A percentile compares a stretch with the other conserved stretches of the same genome.
Conservation (phyloP, 345 rosid species). For the Moricandia moricandioides region DNA sequence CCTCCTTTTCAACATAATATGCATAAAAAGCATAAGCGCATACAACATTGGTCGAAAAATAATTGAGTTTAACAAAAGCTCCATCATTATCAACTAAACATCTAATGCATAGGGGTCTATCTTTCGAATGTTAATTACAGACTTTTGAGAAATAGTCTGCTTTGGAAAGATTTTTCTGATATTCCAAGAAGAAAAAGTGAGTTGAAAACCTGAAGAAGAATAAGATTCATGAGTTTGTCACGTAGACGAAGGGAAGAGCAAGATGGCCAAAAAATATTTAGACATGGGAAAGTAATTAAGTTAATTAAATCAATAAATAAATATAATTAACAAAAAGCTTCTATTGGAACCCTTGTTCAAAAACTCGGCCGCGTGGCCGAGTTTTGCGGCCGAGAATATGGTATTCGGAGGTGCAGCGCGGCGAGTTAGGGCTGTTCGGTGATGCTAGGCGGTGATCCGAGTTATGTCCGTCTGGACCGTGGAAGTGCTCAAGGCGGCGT, state of each 20-base stretch:
- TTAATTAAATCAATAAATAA: neutral
- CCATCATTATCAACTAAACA: neutral
- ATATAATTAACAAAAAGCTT: neutral
- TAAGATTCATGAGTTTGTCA: slow-evolving; percentile 34
- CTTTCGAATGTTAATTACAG: neutral
- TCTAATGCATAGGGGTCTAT: neutral
- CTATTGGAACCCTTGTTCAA: slow-evolving; percentile 19
- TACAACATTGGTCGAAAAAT: neutral
- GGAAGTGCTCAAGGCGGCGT: no score
- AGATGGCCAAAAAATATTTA: slow-evolving; percentile 30
- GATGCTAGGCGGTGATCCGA: no score
- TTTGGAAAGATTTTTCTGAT: neutral
- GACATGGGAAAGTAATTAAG: slow-evolving; percentile 1
- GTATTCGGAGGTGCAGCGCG: no score
- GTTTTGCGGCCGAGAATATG: no score
- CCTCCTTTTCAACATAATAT: neutral
- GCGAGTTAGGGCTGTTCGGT: no score
- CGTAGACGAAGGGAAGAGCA: slow-evolving; percentile 31
- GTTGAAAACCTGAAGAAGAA: slow-evolving; percentile 18
- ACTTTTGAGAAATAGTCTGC: neutral
- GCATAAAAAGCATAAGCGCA: neutral
- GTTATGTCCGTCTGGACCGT: no score
- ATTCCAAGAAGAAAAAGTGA: slow-evolving; percentile 24
- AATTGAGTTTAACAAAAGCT: neutral
- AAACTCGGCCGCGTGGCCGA: no score